Evolutionary conservation across 2,329 filamentous ascomycete species (phyloP).

Genomic region (Drechmeria coniospora): DNA sequence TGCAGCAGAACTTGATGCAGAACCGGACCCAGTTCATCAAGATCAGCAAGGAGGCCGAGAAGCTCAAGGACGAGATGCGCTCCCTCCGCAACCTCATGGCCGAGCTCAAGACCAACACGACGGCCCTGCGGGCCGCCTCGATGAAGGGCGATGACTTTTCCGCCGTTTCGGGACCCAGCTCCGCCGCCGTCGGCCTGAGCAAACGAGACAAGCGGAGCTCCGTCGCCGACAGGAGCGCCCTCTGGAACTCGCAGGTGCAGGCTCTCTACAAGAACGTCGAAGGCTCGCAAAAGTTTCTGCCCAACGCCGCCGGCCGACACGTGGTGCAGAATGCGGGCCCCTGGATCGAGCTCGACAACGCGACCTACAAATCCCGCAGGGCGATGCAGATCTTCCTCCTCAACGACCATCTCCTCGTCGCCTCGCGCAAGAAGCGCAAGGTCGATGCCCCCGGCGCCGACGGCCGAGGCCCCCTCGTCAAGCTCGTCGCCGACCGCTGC

Average conservation of each 20-base stretch:
- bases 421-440: constrained; percentile 84
- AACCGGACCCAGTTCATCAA: constrained; percentile 98
- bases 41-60: constrained; percentile 97
- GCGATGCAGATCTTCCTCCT: constrained; percentile 84
- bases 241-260: constrained; percentile 54
- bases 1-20: constrained; percentile 92
- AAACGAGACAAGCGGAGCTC: constrained; percentile 79
- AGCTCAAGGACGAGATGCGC: constrained; percentile 91
- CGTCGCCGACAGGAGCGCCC: constrained; percentile 52
- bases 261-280: constrained; percentile 95
- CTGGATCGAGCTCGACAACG: constrained; percentile 95
- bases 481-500: constrained; percentile 84
- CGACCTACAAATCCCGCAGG: constrained; percentile 84
- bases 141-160: constrained; percentile 32
- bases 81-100: constrained; percentile 81
- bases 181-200: constrained; percentile 39
- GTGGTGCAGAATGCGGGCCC: constrained; percentile 83
- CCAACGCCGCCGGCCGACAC: constrained; percentile 78
- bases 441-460: constrained; percentile 45
- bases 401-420: constrained; percentile 87
- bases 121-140: constrained; percentile 46
- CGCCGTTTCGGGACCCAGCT: constrained; percentile 33
- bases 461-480: constrained; percentile 42
- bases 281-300: constrained; percentile 91
- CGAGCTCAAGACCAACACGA: constrained; percentile 70